Evolutionary conservation across 345 rosid species (phyloP).

Genomic region (Gynandropsis gynandra): DNA sequence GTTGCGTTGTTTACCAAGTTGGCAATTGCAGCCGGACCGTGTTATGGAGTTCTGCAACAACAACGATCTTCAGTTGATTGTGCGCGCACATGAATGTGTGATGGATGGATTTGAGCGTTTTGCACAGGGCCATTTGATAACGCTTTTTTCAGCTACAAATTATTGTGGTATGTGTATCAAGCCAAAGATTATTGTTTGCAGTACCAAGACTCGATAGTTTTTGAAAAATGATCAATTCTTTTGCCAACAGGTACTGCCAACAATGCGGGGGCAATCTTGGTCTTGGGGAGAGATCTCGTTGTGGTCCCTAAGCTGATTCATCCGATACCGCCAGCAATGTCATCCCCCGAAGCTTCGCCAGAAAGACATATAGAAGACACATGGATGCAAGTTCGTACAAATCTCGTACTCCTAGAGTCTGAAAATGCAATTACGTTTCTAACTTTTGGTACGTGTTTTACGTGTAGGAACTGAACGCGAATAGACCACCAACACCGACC

Average conservation of each 20-base stretch:
- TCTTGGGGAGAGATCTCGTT: conserved; percentile 86
- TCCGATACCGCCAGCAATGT: conserved; percentile 75
- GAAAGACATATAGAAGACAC: conserved; percentile 78
- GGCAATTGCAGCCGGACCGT: conserved; percentile 70
- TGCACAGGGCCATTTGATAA: conserved; percentile 89
- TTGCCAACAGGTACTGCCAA: conserved; percentile 67
- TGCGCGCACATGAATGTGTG: conserved; percentile 93
- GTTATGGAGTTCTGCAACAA: conserved; percentile 95
- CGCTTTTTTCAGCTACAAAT: conserved; percentile 90
- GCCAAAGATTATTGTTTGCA: conserved; percentile 6
- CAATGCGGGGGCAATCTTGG: conserved; percentile 91
- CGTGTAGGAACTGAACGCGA: conserved; percentile 82
- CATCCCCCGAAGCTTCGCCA: conserved; percentile 66
- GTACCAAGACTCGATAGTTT: not conserved
- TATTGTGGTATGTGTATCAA: conserved; percentile 56
- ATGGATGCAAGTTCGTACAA: conserved; percentile 75
- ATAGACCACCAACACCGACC: conserved; percentile 86
- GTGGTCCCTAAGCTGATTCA: conserved; percentile 92
- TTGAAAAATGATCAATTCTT: no score
- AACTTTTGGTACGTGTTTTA: not conserved
- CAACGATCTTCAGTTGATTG: conserved; percentile 90
- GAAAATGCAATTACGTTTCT: not conserved
- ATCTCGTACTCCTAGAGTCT: not conserved
- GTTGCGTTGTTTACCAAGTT: conserved; percentile 17
- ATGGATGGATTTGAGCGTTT: conserved; percentile 98